These are phyloP conservation scores for Trichomonas gallinae DNA, from an alignment of 208 protist genomes.

Conservation along the genomic window DNA sequence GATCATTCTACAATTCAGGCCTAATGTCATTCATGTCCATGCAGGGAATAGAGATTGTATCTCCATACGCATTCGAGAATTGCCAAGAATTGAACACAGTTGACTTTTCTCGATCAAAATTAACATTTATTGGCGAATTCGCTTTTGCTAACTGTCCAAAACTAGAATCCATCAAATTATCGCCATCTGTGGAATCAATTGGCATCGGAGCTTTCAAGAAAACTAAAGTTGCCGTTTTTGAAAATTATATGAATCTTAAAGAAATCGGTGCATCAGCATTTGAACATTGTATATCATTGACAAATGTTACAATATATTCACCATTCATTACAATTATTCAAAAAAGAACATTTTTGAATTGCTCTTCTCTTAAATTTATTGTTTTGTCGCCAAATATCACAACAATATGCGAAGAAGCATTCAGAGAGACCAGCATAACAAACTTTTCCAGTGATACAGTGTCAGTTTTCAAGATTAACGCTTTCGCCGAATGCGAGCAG, in stretches of 20 bases:
- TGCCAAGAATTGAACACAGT: not conserved
- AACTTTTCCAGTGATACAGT: not conserved
- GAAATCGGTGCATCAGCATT: not conserved
- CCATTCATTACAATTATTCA: not conserved
- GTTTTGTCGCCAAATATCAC: not conserved
- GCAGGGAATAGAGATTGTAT: not conserved
- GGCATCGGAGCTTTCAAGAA: not conserved
- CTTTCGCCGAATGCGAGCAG: not conserved
- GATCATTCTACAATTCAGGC: not conserved
- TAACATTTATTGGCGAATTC: not conserved
- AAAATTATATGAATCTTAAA: not conserved
- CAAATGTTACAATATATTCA: not conserved
- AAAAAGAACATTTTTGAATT: not conserved
- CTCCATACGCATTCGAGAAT: not conserved
- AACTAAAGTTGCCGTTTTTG: not conserved
- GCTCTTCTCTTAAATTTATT: not conserved
- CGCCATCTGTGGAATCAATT: not conserved
- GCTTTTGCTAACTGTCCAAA: not conserved
- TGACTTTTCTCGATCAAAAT: not conserved
- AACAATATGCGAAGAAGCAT: not conserved
- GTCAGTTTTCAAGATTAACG: not conserved
- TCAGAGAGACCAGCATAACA: not conserved
- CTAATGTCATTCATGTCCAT: not conserved
- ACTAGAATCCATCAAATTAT: not conserved
- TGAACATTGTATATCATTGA: not conserved